Evolutionary conservation across 2,329 filamentous ascomycete genomes (phyloP).

Genomic region (Stagonosporopsis tanaceti): DNA sequence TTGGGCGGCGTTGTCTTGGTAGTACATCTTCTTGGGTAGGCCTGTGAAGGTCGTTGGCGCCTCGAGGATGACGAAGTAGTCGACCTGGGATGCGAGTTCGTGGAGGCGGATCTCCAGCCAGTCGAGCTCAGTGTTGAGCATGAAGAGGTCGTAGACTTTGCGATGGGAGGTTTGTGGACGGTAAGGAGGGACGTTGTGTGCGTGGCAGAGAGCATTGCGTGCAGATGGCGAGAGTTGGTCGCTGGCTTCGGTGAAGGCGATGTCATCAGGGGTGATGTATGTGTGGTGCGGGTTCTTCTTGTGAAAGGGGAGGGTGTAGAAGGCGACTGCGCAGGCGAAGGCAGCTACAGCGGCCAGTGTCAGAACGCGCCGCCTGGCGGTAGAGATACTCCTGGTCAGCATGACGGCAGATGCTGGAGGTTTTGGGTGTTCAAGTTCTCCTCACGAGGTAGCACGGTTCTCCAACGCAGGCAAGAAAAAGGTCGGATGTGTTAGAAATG

Average conservation of each 20-base stretch:
- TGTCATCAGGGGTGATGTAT: conserved; percentile 3
- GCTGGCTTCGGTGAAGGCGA: background rate
- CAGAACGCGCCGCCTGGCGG: background rate
- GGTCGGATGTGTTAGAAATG: background rate
- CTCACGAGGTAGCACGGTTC: background rate
- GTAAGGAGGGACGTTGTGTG: conserved; percentile 11
- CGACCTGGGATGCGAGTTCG: conserved; percentile 65
- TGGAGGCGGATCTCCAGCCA: conserved; percentile 71
- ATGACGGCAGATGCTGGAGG: background rate
- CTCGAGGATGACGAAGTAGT: conserved; percentile 72
- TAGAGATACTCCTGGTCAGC: background rate
- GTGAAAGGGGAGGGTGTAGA: background rate
- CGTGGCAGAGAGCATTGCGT: conserved; percentile 10
- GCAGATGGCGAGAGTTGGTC: background rate
- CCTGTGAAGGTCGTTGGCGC: conserved; percentile 66
- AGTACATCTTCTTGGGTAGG: conserved; percentile 61
- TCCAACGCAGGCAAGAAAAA: background rate
- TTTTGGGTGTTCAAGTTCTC: background rate
- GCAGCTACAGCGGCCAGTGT: background rate
- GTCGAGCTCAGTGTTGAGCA: conserved; percentile 70
- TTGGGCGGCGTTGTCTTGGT: conserved; percentile 61
- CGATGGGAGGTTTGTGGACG: conserved; percentile 9
- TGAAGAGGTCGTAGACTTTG: conserved; percentile 68
- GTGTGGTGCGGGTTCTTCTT: background rate
- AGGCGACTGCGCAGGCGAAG: background rate